phyloP scores from a whole-genome alignment of 2,329 filamentous ascomycete species.

The Ceratocystis cubensis region DNA sequence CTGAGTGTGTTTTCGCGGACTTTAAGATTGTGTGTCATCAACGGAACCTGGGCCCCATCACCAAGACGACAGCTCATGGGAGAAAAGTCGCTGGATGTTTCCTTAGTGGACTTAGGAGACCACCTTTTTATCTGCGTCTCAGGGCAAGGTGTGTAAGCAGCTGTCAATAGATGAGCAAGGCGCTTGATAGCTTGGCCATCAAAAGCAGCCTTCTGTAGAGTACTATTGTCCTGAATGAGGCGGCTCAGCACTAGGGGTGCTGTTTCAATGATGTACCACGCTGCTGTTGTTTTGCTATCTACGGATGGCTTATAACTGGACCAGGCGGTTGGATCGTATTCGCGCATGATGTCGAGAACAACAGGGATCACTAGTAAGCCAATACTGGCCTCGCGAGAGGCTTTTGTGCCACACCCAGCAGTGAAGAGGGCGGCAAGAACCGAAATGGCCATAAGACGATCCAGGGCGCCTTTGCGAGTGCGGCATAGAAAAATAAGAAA shows the following conservation, averaged over 20 bases:
- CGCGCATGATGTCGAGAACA: conserved; percentile 49
- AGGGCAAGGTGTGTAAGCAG: conserved; percentile 37
- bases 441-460: conserved; percentile 55
- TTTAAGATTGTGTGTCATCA: conserved; percentile 55
- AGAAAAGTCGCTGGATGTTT: conserved; percentile 28
- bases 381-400: conserved; percentile 47
- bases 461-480: conserved; percentile 43
- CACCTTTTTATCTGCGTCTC: conserved; percentile 30
- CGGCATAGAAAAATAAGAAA: conserved; percentile 54
- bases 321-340: conserved; percentile 1
- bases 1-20: conserved; percentile 64
- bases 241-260: conserved; percentile 65
- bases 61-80: conserved; percentile 42
- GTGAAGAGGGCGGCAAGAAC: conserved; percentile 59
- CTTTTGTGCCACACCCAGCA: conserved; percentile 51
- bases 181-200: conserved; percentile 45
- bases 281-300: conserved; percentile 27
- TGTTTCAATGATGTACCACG: conserved; percentile 49
- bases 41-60: conserved; percentile 45
- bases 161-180: conserved; percentile 38
- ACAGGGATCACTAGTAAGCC: conserved; percentile 58
- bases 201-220: conserved; percentile 68
- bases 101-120: conserved; percentile 30
- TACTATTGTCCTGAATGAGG: conserved; percentile 64
- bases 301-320: not conserved